Evolutionary conservation across 1,139 yeast genomes (phyloP).

Genomic region (Geotrichum carabidarum): DNA sequence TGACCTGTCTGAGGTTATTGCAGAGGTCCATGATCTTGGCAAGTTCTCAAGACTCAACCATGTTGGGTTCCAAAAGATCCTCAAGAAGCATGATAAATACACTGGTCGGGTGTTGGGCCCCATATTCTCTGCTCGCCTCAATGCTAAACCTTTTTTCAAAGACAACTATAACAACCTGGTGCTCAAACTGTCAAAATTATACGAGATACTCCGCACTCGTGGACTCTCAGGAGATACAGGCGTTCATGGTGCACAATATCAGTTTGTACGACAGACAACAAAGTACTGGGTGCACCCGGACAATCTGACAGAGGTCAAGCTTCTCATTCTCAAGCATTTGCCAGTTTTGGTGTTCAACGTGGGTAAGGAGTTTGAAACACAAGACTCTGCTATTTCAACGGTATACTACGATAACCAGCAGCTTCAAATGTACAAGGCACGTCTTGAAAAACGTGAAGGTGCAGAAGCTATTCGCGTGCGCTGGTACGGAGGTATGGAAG

Average conservation of each 20-base stretch:
- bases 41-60: constrained; percentile 87
- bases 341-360: constrained; percentile 96
- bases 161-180: constrained; percentile 87
- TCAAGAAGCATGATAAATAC: constrained; percentile 91
- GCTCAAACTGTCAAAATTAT: constrained; percentile 80
- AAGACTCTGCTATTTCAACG: constrained; percentile 93
- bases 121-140: constrained; percentile 84
- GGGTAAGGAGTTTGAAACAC: constrained; percentile 88
- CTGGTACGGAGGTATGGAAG: constrained; percentile 98
- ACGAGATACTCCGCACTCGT: constrained; percentile 88
- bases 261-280: constrained; percentile 95
- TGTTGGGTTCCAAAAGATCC: constrained; percentile 92
- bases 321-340: constrained; percentile 84
- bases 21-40: constrained; percentile 95
- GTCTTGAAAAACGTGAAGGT: constrained; percentile 94
- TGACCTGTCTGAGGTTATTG: constrained; percentile 86
- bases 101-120: constrained; percentile 83
- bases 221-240: constrained; percentile 97
- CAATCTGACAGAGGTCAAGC: constrained; percentile 93
- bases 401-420: constrained; percentile 87
- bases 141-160: constrained; percentile 90
- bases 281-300: constrained; percentile 99
- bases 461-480: constrained; percentile 97
- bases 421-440: constrained; percentile 87
- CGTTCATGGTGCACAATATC: constrained; percentile 96